phyloP scores from a whole-genome alignment of 345 rosid species.

The Boechera retrofracta region DNA sequence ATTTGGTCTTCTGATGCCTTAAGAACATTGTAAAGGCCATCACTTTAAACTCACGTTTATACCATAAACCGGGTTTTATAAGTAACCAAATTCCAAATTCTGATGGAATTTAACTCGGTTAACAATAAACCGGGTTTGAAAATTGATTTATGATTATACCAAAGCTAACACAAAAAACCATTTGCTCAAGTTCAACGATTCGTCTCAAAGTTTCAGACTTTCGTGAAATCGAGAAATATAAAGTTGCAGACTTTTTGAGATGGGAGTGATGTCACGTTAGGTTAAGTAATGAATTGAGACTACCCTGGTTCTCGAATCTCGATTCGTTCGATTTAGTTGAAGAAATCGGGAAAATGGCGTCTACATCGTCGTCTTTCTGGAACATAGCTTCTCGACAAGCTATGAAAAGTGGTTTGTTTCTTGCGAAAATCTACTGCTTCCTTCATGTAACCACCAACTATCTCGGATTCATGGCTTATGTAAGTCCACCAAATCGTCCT shows the following conservation, averaged over 20 bases:
- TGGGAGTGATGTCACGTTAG: neutral
- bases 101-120: neutral
- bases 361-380: slow-evolving; percentile 41
- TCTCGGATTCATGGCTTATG: slow-evolving; percentile 51
- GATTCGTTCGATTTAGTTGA: neutral
- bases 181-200: neutral
- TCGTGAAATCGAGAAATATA: neutral
- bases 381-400: slow-evolving; percentile 37
- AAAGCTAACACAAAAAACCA: neutral
- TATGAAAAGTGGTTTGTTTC: slow-evolving; percentile 16
- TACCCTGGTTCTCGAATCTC: neutral
- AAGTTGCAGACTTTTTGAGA: neutral
- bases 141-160: neutral
- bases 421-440: slow-evolving; percentile 50
- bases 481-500: slow-evolving; percentile 36
- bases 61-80: slow-evolving; percentile 4
- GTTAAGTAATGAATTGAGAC: neutral
- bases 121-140: neutral
- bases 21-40: neutral
- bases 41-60: neutral
- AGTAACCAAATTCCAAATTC: neutral
- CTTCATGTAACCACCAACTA: slow-evolving; percentile 60
- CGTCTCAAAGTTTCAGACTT: neutral
- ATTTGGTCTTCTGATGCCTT: neutral
- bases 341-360: slow-evolving; percentile 20